Percentiles rank a stretch among this genome's conserved stretches.
Conservation (phyloP, 306 rosid genomes). For the Casuarina equisetifolia region DNA sequence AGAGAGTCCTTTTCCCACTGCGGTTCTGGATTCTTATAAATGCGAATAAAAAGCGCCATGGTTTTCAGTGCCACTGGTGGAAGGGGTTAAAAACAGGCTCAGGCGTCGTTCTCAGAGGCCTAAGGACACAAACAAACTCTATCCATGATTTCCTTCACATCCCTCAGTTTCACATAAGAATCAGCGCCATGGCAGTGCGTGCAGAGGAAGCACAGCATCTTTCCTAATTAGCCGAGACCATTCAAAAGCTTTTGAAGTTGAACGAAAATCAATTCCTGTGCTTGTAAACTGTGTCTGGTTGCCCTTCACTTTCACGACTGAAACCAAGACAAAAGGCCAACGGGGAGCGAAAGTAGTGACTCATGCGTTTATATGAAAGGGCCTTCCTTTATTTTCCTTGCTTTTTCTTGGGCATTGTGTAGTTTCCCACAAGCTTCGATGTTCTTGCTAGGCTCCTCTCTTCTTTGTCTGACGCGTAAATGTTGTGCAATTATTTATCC, state of each 20-base stretch:
- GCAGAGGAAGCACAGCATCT: slow-evolving; percentile 50
- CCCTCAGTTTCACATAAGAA: slow-evolving; percentile 45
- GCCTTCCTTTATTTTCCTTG: slow-evolving; percentile 8
- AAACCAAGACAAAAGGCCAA: slow-evolving; percentile 31
- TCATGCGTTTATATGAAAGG: slow-evolving; percentile 31
- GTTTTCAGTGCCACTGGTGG: slow-evolving; percentile 89
- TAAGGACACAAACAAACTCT: slow-evolving; percentile 57
- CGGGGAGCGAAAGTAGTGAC: slow-evolving; percentile 40
- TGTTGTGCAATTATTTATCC: not conserved
- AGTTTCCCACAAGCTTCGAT: slow-evolving; percentile 13
- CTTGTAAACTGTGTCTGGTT: slow-evolving; percentile 13
- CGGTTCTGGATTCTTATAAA: slow-evolving; percentile 48
- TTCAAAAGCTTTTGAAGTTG: slow-evolving; percentile 43
- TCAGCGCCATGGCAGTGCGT: slow-evolving; percentile 70
- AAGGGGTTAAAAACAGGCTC: slow-evolving; percentile 60
- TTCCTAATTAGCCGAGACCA: slow-evolving; percentile 68
- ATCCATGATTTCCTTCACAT: slow-evolving; percentile 36
- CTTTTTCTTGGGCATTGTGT: slow-evolving; percentile 42
- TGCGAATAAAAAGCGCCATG: slow-evolving; percentile 59
- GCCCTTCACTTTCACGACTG: slow-evolving; percentile 11
- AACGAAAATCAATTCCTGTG: slow-evolving; percentile 13
- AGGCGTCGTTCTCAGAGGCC: slow-evolving; percentile 65
- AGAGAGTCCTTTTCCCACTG: slow-evolving; percentile 27
- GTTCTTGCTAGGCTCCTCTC: not conserved
- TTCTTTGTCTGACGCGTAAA: not conserved